These are phyloP conservation scores for Mycena vulgaris DNA, from an alignment of 768 basidiomycete species.

Conservation along the genomic window DNA sequence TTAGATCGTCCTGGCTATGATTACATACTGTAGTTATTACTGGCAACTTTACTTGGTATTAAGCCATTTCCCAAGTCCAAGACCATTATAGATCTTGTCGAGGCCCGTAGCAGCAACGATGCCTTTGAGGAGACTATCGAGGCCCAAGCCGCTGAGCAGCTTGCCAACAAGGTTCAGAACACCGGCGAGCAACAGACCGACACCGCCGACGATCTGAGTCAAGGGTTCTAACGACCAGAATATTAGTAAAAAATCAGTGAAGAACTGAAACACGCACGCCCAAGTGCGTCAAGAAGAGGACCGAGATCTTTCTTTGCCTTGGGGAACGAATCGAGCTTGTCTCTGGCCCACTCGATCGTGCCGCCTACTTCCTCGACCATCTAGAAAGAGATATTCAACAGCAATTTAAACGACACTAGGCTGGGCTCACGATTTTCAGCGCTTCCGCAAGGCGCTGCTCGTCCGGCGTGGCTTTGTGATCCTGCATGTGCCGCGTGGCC, in stretches of 20 bases:
- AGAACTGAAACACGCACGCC: constrained; percentile 40
- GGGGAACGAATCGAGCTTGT: constrained; percentile 54
- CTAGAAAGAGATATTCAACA: no score
- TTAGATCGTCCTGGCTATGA: no score
- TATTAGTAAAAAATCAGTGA: neutral
- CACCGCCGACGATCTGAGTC: constrained; percentile 56
- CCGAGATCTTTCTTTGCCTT: constrained; percentile 57
- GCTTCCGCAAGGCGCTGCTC: no score
- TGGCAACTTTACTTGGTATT: neutral
- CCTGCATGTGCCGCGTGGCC: no score
- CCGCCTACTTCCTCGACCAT: constrained; percentile 32
- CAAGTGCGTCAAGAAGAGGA: constrained; percentile 54
- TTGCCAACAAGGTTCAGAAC: constrained; percentile 54
- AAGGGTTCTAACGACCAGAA: constrained; percentile 46
- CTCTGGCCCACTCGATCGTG: constrained; percentile 56
- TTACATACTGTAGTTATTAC: no score
- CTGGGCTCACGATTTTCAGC: no score
- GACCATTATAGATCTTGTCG: constrained; percentile 52
- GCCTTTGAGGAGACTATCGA: constrained; percentile 51
- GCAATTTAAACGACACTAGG: no score
- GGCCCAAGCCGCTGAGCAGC: constrained; percentile 51
- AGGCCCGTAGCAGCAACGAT: constrained; percentile 52
- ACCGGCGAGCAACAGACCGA: constrained; percentile 53
- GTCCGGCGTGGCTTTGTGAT: no score
- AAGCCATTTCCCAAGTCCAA: constrained; percentile 45